Conservation (phyloP, 306 rosid genomes). For the Lathyrus tuberosus region DNA sequence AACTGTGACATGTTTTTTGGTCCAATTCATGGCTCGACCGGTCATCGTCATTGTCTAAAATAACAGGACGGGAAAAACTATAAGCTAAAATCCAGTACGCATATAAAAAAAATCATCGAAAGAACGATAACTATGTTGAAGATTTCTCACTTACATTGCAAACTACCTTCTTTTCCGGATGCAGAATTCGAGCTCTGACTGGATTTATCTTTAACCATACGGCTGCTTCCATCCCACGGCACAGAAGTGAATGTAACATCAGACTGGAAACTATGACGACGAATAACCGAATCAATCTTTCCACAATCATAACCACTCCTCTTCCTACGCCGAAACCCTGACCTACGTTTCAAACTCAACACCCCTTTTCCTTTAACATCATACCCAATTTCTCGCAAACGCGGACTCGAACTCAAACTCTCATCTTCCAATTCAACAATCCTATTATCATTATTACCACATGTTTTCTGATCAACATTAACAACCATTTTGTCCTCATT, state of each 20-base stretch:
- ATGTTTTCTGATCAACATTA: slow-evolving; percentile 32
- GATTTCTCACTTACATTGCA: slow-evolving; percentile 42
- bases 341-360: slow-evolving; percentile 55
- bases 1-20: slow-evolving; percentile 47
- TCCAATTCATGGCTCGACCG: slow-evolving; percentile 42
- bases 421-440: slow-evolving; percentile 56
- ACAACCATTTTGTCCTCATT: slow-evolving; percentile 35
- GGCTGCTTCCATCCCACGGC: slow-evolving; percentile 31
- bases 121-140: not conserved
- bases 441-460: slow-evolving; percentile 28
- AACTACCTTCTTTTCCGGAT: slow-evolving; percentile 36
- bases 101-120: slow-evolving; percentile 5
- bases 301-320: slow-evolving; percentile 50
- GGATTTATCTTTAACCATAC: slow-evolving; percentile 28
- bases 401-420: slow-evolving; percentile 51
- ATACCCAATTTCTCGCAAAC: slow-evolving; percentile 50
- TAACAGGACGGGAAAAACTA: slow-evolving; percentile 18
- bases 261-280: slow-evolving; percentile 31
- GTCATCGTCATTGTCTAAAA: slow-evolving; percentile 51
- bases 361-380: slow-evolving; percentile 69
- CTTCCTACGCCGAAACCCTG: slow-evolving; percentile 61
- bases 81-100: slow-evolving; percentile 23
- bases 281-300: slow-evolving; percentile 40
- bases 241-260: slow-evolving; percentile 36
- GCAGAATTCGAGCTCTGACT: slow-evolving; percentile 22